Evolutionary conservation across 176 grass and related monocot genomes (phyloP), one percentile per base, ranked within the genome.

Genomic region (Pontederia paniculata): DNA sequence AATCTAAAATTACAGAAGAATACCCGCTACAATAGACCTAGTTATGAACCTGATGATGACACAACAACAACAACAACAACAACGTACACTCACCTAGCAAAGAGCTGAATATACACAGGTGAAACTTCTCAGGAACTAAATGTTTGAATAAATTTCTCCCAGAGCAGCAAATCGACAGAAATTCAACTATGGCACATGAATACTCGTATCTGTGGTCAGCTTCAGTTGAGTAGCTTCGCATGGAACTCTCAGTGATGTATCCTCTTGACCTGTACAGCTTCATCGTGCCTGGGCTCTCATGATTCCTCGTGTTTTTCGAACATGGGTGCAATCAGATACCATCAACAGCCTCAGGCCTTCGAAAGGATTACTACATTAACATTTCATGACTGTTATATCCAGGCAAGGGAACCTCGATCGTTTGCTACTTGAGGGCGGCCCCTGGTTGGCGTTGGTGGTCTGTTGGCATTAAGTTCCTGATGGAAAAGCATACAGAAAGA

Each of bases 381-480:
- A 12, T 16, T 9, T 20, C 42, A 15, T 48, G 37, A 69, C 23
- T 52, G 75, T 55, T 98, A 93, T 77, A 98, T 98, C 94, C 94
- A 98, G 52, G 94, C 94, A 52, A 93, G 83, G 75, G 86, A 81
- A 49, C 87, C 83, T 75, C 87, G 73, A 74, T 98, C 94, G 45
- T 84, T 88, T 50, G 80, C 83, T 70, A 76, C 73, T 76, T 88
- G 94, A 15, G 94, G 83, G 28, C 94, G 94, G 46, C 87, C 94
- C 74, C 94, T 80, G 25, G 94, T 98, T 44, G 94, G 94, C 19
- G 94, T 98, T 54, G 94, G 66, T n/a, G 94, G 94, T 77, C 94
- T 80, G 71, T 98, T 98, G 22, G 94, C 94, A 80, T 98, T 98
- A 50, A 98, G 78, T 44, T 98, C 94, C 94, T 98, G 75, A 52